These are phyloP conservation scores for Gossypium trilobum DNA, from an alignment of 441 rosid species.

Conservation along the genomic window DNA sequence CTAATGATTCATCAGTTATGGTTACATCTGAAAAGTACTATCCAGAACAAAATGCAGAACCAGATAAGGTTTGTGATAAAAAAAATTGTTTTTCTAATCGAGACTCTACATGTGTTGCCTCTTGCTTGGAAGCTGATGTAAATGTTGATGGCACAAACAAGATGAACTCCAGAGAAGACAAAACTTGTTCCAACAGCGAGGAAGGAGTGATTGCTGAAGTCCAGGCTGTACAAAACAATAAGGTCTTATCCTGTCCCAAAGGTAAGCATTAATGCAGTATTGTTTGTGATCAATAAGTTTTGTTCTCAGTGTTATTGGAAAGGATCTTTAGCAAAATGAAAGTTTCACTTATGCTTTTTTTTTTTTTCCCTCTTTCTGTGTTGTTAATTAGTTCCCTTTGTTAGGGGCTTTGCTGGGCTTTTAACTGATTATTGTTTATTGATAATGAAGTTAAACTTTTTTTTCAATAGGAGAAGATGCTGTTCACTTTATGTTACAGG, in stretches of 20 bases:
- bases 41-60: constrained; percentile 9
- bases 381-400: background rate
- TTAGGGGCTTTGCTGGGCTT: background rate
- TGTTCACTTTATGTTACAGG: background rate
- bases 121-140: background rate
- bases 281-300: background rate
- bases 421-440: constrained; percentile 1
- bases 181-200: constrained; percentile 16
- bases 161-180: constrained; percentile 15
- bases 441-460: background rate
- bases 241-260: constrained; percentile 23
- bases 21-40: constrained; percentile 16
- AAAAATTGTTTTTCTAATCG: constrained; percentile 12
- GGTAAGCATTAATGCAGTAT: constrained; percentile 39
- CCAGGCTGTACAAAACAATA: constrained; percentile 22
- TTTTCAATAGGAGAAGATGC: background rate
- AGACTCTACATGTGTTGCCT: constrained; percentile 8
- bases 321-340: background rate
- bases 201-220: constrained; percentile 11
- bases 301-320: background rate
- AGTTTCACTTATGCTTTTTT: background rate
- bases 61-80: constrained; percentile 14
- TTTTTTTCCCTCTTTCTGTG: background rate
- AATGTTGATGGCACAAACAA: background rate
- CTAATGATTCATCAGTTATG: constrained; percentile 16